phyloP scores from a whole-genome alignment of 2,329 filamentous ascomycete species.

The Neopestalotiopsis clavispora region DNA sequence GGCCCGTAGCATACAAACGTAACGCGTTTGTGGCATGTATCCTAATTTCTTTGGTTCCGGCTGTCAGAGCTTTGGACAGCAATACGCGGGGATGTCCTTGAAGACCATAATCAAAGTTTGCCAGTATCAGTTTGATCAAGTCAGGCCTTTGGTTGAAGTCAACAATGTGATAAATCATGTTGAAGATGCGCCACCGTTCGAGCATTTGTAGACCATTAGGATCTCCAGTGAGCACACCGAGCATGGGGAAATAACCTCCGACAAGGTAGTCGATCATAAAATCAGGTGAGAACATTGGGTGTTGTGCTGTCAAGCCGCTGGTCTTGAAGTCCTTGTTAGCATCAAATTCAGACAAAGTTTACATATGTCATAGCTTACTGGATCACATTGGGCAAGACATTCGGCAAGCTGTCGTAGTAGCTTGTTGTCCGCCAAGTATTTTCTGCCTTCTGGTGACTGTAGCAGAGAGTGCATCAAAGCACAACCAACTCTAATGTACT shows the following conservation, averaged over 20 bases:
- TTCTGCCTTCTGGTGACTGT: conserved; percentile 82
- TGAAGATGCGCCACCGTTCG: conserved; percentile 96
- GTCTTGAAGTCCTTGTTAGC: conserved; percentile 47
- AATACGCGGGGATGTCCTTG: conserved; percentile 90
- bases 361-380: conserved; percentile 55
- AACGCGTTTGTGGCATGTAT: conserved; percentile 88
- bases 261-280: conserved; percentile 86
- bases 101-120: conserved; percentile 90
- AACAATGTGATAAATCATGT: conserved; percentile 99
- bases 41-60: conserved; percentile 87
- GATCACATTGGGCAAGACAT: conserved; percentile 93
- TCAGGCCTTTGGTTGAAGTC: conserved; percentile 91
- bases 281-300: conserved; percentile 86
- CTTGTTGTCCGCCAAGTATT: conserved; percentile 90
- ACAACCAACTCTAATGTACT: conserved; percentile 90
- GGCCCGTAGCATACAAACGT: conserved; percentile 79
- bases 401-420: conserved; percentile 92
- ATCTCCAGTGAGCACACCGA: conserved; percentile 86
- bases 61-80: conserved; percentile 90
- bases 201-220: conserved; percentile 84
- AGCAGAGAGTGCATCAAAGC: conserved; percentile 85
- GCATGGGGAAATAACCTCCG: conserved; percentile 90
- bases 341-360: neutral
- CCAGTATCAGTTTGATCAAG: conserved; percentile 84
- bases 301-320: conserved; percentile 77